Conservation (phyloP, 345 rosid genomes). For the Diplotaxis tenuifolia region DNA sequence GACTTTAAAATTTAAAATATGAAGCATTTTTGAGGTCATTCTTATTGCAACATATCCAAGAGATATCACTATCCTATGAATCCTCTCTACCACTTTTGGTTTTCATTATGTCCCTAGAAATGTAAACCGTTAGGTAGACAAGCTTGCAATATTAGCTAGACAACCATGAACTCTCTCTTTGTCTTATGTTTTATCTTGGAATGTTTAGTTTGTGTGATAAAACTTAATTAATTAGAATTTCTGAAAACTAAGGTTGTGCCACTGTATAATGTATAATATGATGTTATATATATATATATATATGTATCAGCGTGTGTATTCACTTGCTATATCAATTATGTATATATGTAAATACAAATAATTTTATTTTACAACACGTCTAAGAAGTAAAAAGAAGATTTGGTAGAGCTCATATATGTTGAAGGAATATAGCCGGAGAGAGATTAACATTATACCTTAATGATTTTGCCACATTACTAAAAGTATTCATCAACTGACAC, state of each 20-base stretch:
- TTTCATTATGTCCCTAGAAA: background rate
- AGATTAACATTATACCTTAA: background rate
- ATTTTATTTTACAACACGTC: background rate
- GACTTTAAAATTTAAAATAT: background rate
- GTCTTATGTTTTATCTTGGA: background rate
- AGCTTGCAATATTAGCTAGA: background rate
- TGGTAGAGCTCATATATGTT: background rate
- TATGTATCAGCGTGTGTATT: background rate
- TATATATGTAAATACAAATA: background rate
- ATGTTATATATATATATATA: background rate
- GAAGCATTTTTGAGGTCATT: background rate
- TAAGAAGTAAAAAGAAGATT: background rate
- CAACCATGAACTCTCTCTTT: background rate
- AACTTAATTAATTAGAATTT: background rate
- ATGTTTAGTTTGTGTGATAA: background rate
- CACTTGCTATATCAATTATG: background rate
- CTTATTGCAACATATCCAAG: background rate
- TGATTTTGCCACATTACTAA: background rate
- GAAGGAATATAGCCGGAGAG: background rate
- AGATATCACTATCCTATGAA: background rate
- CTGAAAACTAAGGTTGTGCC: background rate
- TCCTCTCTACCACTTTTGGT: background rate
- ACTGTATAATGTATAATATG: background rate
- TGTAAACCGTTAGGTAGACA: background rate
- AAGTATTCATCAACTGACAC: background rate